Percentiles rank a stretch among this genome's conserved stretches.
These are phyloP conservation scores for Fusarium floridanum DNA, from an alignment of 2,329 filamentous ascomycete genomes.

Conservation along the genomic window DNA sequence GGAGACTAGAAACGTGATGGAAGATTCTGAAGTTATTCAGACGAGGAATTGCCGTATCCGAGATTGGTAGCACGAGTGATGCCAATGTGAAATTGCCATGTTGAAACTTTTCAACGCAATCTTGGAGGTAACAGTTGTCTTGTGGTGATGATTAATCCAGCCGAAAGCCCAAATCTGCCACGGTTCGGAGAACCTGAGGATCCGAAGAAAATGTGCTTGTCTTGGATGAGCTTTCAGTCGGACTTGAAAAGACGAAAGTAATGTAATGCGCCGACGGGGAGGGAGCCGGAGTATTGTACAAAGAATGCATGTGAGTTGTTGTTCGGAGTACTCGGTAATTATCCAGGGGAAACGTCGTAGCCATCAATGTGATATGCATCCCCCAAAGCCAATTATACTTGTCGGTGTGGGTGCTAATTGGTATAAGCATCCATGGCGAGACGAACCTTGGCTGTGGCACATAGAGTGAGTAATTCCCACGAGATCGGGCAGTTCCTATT, in stretches of 20 bases:
- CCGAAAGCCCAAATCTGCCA: background rate
- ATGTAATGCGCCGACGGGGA: background rate
- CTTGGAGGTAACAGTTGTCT: background rate
- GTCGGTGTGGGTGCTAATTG: background rate
- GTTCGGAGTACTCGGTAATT: constrained; percentile 28
- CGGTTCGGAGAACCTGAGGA: background rate
- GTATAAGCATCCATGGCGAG: background rate
- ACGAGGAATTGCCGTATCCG: background rate
- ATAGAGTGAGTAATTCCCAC: constrained; percentile 9
- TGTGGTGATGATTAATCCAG: background rate
- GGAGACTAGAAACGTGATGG: constrained; percentile 9
- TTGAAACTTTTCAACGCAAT: background rate
- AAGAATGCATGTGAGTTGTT: background rate
- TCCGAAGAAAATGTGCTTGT: background rate
- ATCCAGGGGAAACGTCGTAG: constrained; percentile 21
- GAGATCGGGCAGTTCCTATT: background rate
- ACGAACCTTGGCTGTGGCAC: constrained; percentile 2
- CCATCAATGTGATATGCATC: constrained; percentile 1
- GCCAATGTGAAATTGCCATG: background rate
- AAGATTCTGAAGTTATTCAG: constrained; percentile 3
- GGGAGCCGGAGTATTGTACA: background rate
- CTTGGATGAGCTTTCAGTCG: background rate
- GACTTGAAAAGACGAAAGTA: background rate
- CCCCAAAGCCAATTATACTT: constrained; percentile 1
- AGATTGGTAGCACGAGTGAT: background rate